Conservation (phyloP, 2,329 filamentous ascomycete species). For the Akanthomyces muscarius region DNA sequence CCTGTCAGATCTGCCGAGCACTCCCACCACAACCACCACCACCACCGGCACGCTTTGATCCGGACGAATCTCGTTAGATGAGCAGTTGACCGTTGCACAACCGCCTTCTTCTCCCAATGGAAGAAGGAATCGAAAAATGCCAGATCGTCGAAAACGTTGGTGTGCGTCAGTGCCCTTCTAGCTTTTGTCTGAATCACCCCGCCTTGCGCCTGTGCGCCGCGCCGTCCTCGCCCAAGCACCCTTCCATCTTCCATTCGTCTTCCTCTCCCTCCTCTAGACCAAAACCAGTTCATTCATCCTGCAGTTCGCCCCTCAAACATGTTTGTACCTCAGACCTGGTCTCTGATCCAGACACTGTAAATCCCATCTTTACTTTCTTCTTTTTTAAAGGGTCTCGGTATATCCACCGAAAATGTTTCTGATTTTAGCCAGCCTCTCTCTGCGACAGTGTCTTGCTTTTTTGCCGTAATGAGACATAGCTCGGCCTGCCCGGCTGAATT, state of each 20-base stretch:
- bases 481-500: neutral
- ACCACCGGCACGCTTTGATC: neutral
- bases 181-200: neutral
- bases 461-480: neutral
- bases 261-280: neutral
- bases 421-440: neutral
- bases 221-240: neutral
- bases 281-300: neutral
- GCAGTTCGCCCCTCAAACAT: neutral
- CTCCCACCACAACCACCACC: neutral
- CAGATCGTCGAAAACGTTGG: neutral
- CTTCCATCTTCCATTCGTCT: neutral
- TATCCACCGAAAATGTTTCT: neutral
- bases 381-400: neutral
- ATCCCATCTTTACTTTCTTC: neutral
- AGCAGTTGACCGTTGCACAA: too few species aligned
- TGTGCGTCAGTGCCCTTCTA: neutral
- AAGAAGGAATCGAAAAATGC: neutral
- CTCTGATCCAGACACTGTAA: neutral
- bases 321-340: neutral
- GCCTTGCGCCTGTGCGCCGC: neutral
- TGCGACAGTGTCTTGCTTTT: neutral
- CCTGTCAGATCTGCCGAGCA: slow-evolving; percentile 3
- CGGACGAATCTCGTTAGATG: neutral
- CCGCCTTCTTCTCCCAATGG: too few species aligned